Base-by-base conservation (phyloP, 305 asterid genomes). In the Fraxinus dipetala region DNA sequence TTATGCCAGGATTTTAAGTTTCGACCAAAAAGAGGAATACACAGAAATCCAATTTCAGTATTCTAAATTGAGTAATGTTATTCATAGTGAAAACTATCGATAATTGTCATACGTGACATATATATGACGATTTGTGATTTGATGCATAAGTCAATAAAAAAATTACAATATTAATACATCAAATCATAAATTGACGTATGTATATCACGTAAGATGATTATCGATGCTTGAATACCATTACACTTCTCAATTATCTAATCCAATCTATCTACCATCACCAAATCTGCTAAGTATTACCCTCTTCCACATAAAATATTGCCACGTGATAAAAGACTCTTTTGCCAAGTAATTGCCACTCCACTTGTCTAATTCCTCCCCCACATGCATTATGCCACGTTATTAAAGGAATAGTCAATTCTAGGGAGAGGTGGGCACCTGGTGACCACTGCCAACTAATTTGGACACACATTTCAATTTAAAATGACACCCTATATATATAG, bases 371-470 rank as follows among this genome's bases (percentile, higher is more conserved):
- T 26, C 31, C 38, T 14, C 5, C 54, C 90, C 90, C 89, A 84
- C 67, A 26, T 56, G 36, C 0, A 77, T 72, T 77, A 54, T 38
- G 93, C 90, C 93, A 91, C 95, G 94, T 89, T 77, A 28, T 82
- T 73, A 18, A 85, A 80, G 84, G 90, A 89, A 89, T 87, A 78
- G 72, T 83, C 89, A 85, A 85, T 87, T 79, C 87, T 4, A 13
- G 74, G 8, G 73, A 26, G 35, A 11, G 73, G 26, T 6, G 26
- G 34, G 14, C 72, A 63, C 34, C 72, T 24, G 11, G 28, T 7
- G 14, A 86, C 89, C 85, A 70, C 77, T 86, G 61, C 89, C 93
- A 91, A 89, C 94, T 84, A 90, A 88, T 88, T 85, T 81, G 86
- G 87, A 87, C 91, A 9, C 72, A 72, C 79, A 40, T 72, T 82